Base-by-base conservation (phyloP, 73 alveolate species). In the Paraurostyla sp. region DNA sequence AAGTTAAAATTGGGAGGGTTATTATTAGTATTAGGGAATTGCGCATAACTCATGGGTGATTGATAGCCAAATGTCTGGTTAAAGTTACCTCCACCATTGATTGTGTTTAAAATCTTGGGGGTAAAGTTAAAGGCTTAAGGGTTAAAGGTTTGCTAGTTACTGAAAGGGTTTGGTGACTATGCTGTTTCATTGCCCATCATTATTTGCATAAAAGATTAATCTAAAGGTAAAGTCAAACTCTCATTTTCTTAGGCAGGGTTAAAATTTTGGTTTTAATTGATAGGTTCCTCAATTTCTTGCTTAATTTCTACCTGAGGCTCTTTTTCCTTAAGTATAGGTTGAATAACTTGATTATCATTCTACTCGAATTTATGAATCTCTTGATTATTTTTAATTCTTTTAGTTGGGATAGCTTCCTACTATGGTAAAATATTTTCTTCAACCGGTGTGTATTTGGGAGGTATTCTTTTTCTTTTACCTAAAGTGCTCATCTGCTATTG, bases 401-500 rank as follows among this genome's bases (percentile, higher is more conserved):
- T 65, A 7, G 41, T 58, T 35, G 20, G 40, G 9, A 18, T 9
- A 11, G 82, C 18, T 13, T 56, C 6, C 1, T 1, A 36, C 25
- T 65, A 22, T 22, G 41, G 3, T 30, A 65, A 32, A 40, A 38
- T 65, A 22, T 65, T 38, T 2, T 65, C 82, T n/a, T n/a, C n/a
- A n/a, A n/a, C n/a, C 7, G 82, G 41, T 22, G 9, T 36, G 41
- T 65, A 40, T 22, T 65, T 65, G 42, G 41, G 0, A 35, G 82
- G 60, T 40, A 65, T 22, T 65, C 82, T 33, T 38, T 65, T 65
- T 65, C 82, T 65, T 65, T 65, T 65, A 3, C 82, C 82, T 38
- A 65, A 58, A 7, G 82, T 65, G n/a, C n/a, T n/a, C n/a, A n/a
- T n/a, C n/a, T n/a, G n/a, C n/a, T n/a, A n/a, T n/a, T n/a, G n/a